A percentile compares a stretch with the other conserved stretches of the same genome.
phyloP scores from a whole-genome alignment of 352 stramenopile genomes.

The Phytophthora melonis region DNA sequence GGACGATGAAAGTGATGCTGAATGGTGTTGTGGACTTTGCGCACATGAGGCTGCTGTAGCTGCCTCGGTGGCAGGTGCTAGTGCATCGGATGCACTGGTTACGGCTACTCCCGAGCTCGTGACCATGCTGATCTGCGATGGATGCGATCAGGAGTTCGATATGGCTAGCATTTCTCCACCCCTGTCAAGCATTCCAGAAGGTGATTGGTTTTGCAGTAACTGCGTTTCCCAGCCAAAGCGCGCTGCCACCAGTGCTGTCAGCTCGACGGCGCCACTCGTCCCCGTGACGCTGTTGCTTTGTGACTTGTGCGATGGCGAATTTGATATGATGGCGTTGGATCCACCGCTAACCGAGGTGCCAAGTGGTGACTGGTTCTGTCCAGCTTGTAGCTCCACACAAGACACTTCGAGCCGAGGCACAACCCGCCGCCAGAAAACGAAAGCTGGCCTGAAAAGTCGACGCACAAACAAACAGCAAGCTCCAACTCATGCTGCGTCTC shows the following conservation, averaged over 20 bases:
- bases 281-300: constrained; percentile 67
- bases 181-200: constrained; percentile 43
- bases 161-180: constrained; percentile 56
- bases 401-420: constrained; percentile 7
- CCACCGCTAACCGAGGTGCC: constrained; percentile 60
- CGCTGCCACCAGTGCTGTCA: background rate
- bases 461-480: constrained; percentile 7
- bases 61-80: background rate
- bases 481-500: background rate
- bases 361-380: constrained; percentile 56
- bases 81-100: constrained; percentile 1
- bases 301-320: constrained; percentile 77
- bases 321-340: constrained; percentile 60
- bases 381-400: constrained; percentile 26
- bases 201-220: constrained; percentile 55
- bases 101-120: constrained; percentile 30
- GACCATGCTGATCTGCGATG: constrained; percentile 69
- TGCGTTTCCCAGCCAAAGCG: constrained; percentile 23
- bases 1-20: constrained; percentile 37
- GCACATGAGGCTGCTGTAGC: constrained; percentile 2
- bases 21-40: constrained; percentile 54
- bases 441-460: constrained; percentile 8
- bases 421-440: constrained; percentile 3
- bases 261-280: constrained; percentile 10
- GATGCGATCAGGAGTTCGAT: constrained; percentile 74